A percentile compares a stretch with the other conserved stretches of the same genome.
Conservation (phyloP, 2,329 filamentous ascomycete species). For the Pestalotiopsis sp. region DNA sequence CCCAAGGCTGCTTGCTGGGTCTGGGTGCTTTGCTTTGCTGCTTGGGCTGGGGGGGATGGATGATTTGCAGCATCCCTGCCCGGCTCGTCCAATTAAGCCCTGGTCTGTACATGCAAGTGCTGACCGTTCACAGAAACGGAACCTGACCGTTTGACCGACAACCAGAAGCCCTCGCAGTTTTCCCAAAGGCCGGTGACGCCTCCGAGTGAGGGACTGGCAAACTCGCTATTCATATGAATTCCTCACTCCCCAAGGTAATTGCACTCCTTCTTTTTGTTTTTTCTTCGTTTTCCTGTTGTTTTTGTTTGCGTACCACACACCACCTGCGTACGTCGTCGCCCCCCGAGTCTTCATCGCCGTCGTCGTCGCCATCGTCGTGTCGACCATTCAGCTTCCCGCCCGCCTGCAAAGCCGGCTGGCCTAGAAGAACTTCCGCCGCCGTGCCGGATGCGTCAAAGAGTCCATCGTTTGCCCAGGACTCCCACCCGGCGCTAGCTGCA, state of each 20-base stretch:
- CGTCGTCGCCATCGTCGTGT: background rate
- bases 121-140: slow-evolving; percentile 11
- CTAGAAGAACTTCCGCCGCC: background rate
- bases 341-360: background rate
- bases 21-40: background rate
- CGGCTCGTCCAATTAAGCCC: background rate
- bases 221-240: slow-evolving; percentile 13
- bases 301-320: background rate
- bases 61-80: slow-evolving; percentile 11
- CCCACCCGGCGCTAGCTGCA: slow-evolving; percentile 5
- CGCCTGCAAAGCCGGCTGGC: background rate
- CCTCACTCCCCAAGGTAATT: slow-evolving; percentile 13
- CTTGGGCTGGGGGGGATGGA: background rate
- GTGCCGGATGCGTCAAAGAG: background rate
- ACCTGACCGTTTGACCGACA: background rate
- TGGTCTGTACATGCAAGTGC: slow-evolving; percentile 2
- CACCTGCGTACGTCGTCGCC: background rate
- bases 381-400: background rate
- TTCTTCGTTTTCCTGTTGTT: background rate
- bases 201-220: slow-evolving; percentile 6
- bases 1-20: background rate
- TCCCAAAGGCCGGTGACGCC: background rate
- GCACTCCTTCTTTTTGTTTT: background rate
- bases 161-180: background rate
- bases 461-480: background rate